Base-by-base conservation (phyloP, 805 yeast species). In the Yarrowia divulgata region DNA sequence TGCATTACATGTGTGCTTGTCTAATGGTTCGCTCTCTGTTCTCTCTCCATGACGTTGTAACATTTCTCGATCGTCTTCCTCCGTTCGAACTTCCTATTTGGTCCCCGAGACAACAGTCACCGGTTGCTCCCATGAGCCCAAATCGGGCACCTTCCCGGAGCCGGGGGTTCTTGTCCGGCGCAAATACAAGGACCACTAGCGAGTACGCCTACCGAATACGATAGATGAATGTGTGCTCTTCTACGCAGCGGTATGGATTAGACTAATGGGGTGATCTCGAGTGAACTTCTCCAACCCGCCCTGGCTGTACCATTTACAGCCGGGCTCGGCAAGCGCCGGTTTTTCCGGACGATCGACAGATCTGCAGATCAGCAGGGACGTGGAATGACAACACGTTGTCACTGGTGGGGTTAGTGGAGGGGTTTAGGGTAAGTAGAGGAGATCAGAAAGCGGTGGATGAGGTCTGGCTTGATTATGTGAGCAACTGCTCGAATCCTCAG, bases 321-420 rank as follows among this genome's bases (percentile, higher is more conserved):
- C 52, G 12, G 29, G 29, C n/a, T 13, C 6, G n/a, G 7, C 52
- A 48, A 48, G 52, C 35, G 52, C 58, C 60, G 45, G 60, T 54
- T 54, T 37, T 19, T 54, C 60, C 60, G 60, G 45, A n/a, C 45
- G 45, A 54, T 54, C 60, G 8, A 23, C 60, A 37, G 60, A 54
- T 54, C 60, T 8, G 19, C 45, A 19, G 60, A 54, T 54, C 60
- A 54, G 60, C 60, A 54, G 60, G 60, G 45, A 54, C 60, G 45
- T 54, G 60, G 60, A 54, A 54, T 54, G 60, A 39, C 60, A 54
- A 54, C 60, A 37, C 18, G 45, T 54, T 10, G 32, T 10, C 23
- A 34, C 19, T 49, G 35, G 55, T 50, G 55, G 14, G 19, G 34
- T 10, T 12, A 23, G 16, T 23, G n/a, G 16, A 34, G 16, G 50